These are phyloP conservation scores for Talaromyces stipitatus DNA, from an alignment of 495 filamentous ascomycete genomes.

Conservation along the genomic window DNA sequence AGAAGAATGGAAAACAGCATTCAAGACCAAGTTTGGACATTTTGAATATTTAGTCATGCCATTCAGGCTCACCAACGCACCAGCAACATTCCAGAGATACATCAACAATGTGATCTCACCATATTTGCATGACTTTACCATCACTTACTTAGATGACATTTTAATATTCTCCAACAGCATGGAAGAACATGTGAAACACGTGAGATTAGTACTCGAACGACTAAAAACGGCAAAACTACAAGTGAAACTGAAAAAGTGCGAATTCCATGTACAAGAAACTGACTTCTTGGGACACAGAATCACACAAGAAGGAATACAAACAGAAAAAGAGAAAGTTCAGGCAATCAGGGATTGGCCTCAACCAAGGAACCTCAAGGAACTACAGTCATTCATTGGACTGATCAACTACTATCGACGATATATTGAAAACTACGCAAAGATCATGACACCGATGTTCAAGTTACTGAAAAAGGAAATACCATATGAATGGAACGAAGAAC, in stretches of 20 bases:
- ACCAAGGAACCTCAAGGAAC: slow-evolving; percentile 10
- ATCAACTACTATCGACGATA: slow-evolving; percentile 25
- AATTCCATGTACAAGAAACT: no score
- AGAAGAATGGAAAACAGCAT: neutral
- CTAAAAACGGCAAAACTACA: slow-evolving; percentile 8
- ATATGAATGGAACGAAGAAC: no score
- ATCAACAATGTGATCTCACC: slow-evolving; percentile 2
- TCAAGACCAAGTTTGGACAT: neutral
- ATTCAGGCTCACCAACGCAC: neutral
- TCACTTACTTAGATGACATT: slow-evolving; percentile 28
- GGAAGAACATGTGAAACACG: slow-evolving; percentile 15
- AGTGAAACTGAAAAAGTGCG: no score
- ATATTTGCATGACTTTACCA: slow-evolving; percentile 16
- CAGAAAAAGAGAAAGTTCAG: no score
- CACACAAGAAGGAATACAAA: no score
- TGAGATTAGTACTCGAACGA: slow-evolving; percentile 10
- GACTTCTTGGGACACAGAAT: no score
- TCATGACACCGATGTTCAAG: no score
- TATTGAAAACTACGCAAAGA: no score
- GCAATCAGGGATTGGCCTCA: slow-evolving; percentile 14
- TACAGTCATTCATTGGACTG: slow-evolving; percentile 21
- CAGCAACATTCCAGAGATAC: slow-evolving; percentile 4
- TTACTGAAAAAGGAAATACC: no score
- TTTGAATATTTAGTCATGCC: neutral
- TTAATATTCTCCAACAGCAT: slow-evolving; percentile 22